A percentile compares a stretch with the other conserved stretches of the same genome.
Conservation (phyloP, 169 alveolate genomes). For the Plasmodium reichenowi region DNA sequence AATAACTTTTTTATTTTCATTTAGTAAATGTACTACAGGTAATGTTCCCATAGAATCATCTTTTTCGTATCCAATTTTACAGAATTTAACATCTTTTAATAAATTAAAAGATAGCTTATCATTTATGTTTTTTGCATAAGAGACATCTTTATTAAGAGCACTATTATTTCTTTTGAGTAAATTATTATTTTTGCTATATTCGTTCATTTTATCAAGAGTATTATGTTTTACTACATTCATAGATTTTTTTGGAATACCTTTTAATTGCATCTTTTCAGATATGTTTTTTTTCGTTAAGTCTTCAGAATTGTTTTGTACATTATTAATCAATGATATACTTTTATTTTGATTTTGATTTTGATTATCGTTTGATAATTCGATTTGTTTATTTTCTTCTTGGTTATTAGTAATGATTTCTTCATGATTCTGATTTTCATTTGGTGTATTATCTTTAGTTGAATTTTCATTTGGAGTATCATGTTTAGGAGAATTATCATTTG, state of each 20-base stretch:
- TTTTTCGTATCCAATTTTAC: slow-evolving; percentile 67
- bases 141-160: slow-evolving; percentile 8
- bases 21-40: slow-evolving; percentile 63
- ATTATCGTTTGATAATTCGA: neutral
- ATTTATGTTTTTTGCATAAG: slow-evolving; percentile 19
- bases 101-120: slow-evolving; percentile 77
- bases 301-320: neutral
- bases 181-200: neutral
- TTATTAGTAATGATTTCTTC: too few relatives aligned
- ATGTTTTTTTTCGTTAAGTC: slow-evolving; percentile 13
- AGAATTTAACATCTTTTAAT: slow-evolving; percentile 56
- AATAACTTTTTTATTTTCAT: slow-evolving; percentile 25
- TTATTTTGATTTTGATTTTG: neutral
- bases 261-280: slow-evolving; percentile 10
- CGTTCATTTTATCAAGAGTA: neutral
- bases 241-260: slow-evolving; percentile 21
- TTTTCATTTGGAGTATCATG: neutral
- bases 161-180: too few relatives aligned
- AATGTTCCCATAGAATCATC: slow-evolving; percentile 48
- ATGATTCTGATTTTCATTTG: neutral
- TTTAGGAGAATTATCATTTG: neutral
- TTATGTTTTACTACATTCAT: slow-evolving; percentile 11
- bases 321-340: neutral
- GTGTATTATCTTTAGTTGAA: neutral
- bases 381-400: slow-evolving; percentile 18